Evolutionary conservation across 495 filamentous ascomycete species (phyloP).

Genomic region (Talaromyces wortmannii): DNA sequence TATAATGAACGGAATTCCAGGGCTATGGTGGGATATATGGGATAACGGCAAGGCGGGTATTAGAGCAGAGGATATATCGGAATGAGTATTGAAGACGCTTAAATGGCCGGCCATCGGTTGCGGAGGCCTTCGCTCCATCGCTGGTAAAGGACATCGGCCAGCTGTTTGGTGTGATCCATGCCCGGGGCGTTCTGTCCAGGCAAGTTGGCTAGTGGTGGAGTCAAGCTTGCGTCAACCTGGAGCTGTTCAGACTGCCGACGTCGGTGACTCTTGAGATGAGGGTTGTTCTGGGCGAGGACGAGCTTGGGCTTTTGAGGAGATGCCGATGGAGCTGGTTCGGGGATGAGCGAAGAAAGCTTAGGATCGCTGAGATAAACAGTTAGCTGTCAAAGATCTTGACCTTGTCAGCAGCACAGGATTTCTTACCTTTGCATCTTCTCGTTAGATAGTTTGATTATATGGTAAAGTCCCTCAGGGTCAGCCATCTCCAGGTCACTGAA

Average conservation of each 20-base stretch:
- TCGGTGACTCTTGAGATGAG: conserved; percentile 72
- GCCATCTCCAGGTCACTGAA: conserved; percentile 77
- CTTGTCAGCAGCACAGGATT: neutral
- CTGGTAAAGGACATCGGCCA: conserved; percentile 84
- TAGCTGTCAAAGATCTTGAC: neutral
- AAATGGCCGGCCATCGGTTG: conserved; percentile 64
- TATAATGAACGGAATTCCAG: conserved; percentile 18
- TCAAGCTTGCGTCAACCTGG: conserved; percentile 23
- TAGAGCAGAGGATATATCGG: neutral
- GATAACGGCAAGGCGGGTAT: neutral
- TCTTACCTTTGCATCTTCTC: conserved; percentile 46
- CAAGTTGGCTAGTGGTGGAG: conserved; percentile 27
- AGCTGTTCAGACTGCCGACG: conserved; percentile 58
- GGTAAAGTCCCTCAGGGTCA: conserved; percentile 86
- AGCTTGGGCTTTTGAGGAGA: conserved; percentile 55
- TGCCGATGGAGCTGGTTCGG: conserved; percentile 27
- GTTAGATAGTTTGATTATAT: conserved; percentile 67
- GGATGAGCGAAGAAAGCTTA: conserved; percentile 41
- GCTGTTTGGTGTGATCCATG: conserved; percentile 85
- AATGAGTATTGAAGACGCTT: neutral
- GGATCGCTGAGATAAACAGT: conserved; percentile 32
- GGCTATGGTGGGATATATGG: neutral
- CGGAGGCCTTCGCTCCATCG: conserved; percentile 84
- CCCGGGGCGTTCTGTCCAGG: conserved; percentile 52
- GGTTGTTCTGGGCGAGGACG: conserved; percentile 74